Evolutionary conservation across 2,329 filamentous ascomycete species (phyloP), one percentile per base, ranked within the genome.

Genomic region (Amauroascus niger): DNA sequence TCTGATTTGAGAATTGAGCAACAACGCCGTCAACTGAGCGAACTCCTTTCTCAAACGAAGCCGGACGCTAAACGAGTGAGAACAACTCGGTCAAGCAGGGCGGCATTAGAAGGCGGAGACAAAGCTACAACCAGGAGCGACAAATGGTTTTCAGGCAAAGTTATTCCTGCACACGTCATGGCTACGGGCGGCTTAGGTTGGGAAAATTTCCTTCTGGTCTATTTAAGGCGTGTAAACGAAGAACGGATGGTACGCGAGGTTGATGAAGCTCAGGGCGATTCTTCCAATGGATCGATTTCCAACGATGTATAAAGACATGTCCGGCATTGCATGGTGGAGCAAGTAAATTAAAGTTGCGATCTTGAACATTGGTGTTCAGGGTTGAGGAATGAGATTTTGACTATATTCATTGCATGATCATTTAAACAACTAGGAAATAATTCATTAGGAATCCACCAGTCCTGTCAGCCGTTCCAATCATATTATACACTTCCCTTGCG

Each of bases 51-150:
- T 50, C 79, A 83, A 58, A 79, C 79, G 5, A 78, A 77, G 13
- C 58, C 47, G 0, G 67, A 67, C 1, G 68, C 67, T 13, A 85
- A 85, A 64, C 76, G 82, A 14, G 76, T 81, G 64, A 74, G 88
- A 22, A 89, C 78, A 2, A 94, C 88, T 0, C 74, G 88, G 52
- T 81, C 84, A 46, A 86, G 86, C 46, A 78, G 85, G 52, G 87
- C 86, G 33, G 88, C 88, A 0, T 71, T 90, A 0, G 88, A 93
- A 65, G 87, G 87, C 13, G 84, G 86, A 1, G 75, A 79, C 52
- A 79, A 88, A 57, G 76, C 77, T 28, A 80, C 73, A 1, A 87
- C 83, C 6, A 77, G 87, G 40, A 76, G 80, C 47, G 86, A 91
- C 56, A 78, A 77, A 55, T 93, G 88, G 76, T 91, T 94, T 63